These are phyloP conservation scores for Coemansia sp. DNA, from an alignment of 192 early-diverging fungal species.

Conservation along the genomic window DNA sequence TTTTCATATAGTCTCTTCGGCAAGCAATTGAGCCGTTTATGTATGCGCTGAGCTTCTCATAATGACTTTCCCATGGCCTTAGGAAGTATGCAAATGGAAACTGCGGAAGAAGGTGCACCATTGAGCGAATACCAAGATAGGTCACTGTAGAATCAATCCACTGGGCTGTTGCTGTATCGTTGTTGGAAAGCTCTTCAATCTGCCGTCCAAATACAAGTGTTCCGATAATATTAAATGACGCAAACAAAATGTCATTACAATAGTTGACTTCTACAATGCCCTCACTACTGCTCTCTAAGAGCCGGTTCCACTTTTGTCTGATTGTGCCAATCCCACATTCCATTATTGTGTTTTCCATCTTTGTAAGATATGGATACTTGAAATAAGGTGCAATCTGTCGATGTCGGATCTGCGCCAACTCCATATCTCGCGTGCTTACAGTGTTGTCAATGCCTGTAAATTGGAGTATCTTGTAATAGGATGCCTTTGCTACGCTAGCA, in stretches of 20 bases:
- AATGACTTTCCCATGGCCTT: slow-evolving; percentile 36
- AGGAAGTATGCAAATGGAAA: slow-evolving; percentile 27
- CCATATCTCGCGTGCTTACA: slow-evolving; percentile 38
- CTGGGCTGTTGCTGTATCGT: slow-evolving; percentile 26
- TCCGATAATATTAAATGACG: slow-evolving; percentile 47
- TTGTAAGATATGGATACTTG: slow-evolving; percentile 29
- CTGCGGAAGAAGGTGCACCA: slow-evolving; percentile 30
- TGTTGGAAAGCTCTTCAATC: slow-evolving; percentile 28
- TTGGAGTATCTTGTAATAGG: slow-evolving; percentile 35
- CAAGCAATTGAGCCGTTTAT: slow-evolving; percentile 32
- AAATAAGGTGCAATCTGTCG: slow-evolving; percentile 47
- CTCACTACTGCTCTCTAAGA: slow-evolving; percentile 14
- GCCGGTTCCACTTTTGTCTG: slow-evolving; percentile 37
- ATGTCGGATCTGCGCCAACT: slow-evolving; percentile 37
- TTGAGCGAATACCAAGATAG: slow-evolving; percentile 38
- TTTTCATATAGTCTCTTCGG: slow-evolving; percentile 17
- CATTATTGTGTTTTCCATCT: slow-evolving; percentile 50
- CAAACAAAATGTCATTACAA: slow-evolving; percentile 41
- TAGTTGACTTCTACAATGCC: slow-evolving; percentile 46
- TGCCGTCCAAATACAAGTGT: slow-evolving; percentile 39
- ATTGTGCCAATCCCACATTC: slow-evolving; percentile 32
- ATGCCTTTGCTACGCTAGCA: slow-evolving; percentile 19
- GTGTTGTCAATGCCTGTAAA: slow-evolving; percentile 50
- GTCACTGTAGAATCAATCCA: slow-evolving; percentile 44
- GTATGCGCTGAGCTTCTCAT: slow-evolving; percentile 27